phyloP scores from a whole-genome alignment of 768 basidiomycete species.

The Cubamyces sp. region DNA sequence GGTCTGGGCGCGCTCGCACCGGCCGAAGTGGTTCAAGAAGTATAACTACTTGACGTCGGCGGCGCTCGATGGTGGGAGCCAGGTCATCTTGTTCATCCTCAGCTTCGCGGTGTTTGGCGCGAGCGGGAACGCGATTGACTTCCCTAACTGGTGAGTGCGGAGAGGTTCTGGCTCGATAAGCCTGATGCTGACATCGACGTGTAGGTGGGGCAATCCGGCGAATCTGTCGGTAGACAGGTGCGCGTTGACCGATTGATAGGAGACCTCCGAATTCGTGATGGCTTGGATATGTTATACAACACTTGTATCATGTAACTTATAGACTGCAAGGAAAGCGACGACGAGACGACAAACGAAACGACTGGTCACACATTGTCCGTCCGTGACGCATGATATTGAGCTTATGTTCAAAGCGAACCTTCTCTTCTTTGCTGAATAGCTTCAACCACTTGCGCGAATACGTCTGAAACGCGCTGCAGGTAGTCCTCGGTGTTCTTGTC shows the following conservation, averaged over 20 bases:
- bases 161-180: not conserved
- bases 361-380: too few species aligned
- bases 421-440: conserved; percentile 14
- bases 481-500: conserved; percentile 74
- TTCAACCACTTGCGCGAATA: conserved; percentile 27
- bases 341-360: too few species aligned
- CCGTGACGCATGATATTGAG: not conserved
- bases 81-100: conserved; percentile 54
- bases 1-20: conserved; percentile 50
- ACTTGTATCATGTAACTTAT: not conserved
- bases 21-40: conserved; percentile 54
- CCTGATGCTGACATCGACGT: not conserved
- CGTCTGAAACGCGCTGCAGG: conserved; percentile 46
- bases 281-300: not conserved
- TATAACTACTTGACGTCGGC: conserved; percentile 53
- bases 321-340: not conserved
- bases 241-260: conserved; percentile 12
- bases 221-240: conserved; percentile 45
- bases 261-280: too few species aligned
- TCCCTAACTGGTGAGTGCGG: conserved; percentile 53
- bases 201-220: conserved; percentile 43
- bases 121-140: conserved; percentile 45
- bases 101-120: conserved; percentile 46
- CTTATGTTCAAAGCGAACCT: not conserved
- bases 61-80: conserved; percentile 53